phyloP scores from a whole-genome alignment of 192 early-diverging fungal genomes.

The Mortierella antarctica region DNA sequence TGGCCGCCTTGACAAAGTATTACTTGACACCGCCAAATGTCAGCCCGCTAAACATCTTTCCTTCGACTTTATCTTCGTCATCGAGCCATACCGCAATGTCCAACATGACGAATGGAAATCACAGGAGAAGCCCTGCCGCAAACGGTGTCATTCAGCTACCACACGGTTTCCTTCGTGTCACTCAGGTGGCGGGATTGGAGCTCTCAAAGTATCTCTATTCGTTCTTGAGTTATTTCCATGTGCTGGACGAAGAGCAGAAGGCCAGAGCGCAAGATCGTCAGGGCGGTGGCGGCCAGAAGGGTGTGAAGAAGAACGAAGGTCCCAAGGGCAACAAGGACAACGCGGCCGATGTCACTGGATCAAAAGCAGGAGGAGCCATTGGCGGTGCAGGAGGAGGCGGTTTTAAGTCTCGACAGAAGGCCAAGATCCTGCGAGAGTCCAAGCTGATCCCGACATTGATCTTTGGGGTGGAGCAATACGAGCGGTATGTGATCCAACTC shows the following conservation, averaged over 20 bases:
- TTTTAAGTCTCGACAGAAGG: constrained; percentile 50
- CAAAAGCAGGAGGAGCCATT: constrained; percentile 3
- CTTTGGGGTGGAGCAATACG: constrained; percentile 81
- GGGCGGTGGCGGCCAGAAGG: constrained; percentile 39
- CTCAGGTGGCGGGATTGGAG: constrained; percentile 55
- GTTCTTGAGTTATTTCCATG: constrained; percentile 55
- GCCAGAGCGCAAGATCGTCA: constrained; percentile 17
- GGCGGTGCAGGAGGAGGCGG: not conserved
- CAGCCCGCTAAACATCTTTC: constrained; percentile 22
- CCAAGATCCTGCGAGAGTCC: constrained; percentile 75
- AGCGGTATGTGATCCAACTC: constrained; percentile 76
- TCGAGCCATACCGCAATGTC: not conserved
- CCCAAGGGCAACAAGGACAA: constrained; percentile 21
- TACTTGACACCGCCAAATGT: constrained; percentile 21
- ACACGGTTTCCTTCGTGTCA: constrained; percentile 56
- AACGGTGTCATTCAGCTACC: constrained; percentile 35
- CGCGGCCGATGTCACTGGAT: not conserved
- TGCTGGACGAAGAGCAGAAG: constrained; percentile 36
- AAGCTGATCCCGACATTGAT: constrained; percentile 78
- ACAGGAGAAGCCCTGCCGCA: not conserved
- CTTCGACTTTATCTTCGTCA: not conserved
- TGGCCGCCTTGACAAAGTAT: constrained; percentile 58
- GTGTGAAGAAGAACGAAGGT: constrained; percentile 5
- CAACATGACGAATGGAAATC: not conserved
- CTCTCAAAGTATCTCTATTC: constrained; percentile 65